Evolutionary conservation across 768 basidiomycete species (phyloP).

Genomic region (Lentinus brumalis): DNA sequence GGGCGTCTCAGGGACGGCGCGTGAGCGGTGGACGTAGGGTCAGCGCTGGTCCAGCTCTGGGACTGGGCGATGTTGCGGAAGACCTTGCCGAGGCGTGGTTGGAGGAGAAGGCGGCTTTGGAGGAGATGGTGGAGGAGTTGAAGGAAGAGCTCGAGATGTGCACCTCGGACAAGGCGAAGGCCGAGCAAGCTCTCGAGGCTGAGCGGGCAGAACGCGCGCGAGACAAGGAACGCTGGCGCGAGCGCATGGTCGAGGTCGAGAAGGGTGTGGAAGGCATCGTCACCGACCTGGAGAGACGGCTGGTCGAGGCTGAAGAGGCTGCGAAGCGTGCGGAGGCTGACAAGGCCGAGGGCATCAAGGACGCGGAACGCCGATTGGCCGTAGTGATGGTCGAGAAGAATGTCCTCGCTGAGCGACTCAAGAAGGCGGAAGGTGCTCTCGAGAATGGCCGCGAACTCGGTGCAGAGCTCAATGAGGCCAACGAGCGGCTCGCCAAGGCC

Average conservation of each 20-base stretch:
- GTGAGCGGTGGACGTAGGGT: constrained; percentile 44
- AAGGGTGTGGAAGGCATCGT: constrained; percentile 68
- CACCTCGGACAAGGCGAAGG: constrained; percentile 39
- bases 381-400: constrained; percentile 55
- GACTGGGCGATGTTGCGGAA: constrained; percentile 64
- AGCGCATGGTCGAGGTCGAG: constrained; percentile 72
- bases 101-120: constrained; percentile 66
- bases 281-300: constrained; percentile 59
- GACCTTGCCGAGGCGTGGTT: constrained; percentile 68
- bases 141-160: constrained; percentile 40
- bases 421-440: constrained; percentile 64
- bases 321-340: constrained; percentile 45
- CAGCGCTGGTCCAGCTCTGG: constrained; percentile 51
- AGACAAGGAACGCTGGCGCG: constrained; percentile 73
- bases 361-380: constrained; percentile 47
- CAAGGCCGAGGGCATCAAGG: constrained; percentile 42
- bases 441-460: constrained; percentile 71
- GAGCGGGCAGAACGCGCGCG: constrained; percentile 60
- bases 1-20: constrained; percentile 32
- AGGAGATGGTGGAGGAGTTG: constrained; percentile 35
- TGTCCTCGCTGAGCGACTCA: constrained; percentile 57
- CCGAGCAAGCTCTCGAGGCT: constrained; percentile 46
- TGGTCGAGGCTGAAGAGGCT: constrained; percentile 52
- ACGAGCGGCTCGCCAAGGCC: constrained; percentile 56
- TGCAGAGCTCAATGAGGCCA: constrained; percentile 64